Evolutionary conservation across 768 basidiomycete genomes (phyloP), one percentile per base, ranked within the genome.

Genomic region (Lyophyllum semitale): DNA sequence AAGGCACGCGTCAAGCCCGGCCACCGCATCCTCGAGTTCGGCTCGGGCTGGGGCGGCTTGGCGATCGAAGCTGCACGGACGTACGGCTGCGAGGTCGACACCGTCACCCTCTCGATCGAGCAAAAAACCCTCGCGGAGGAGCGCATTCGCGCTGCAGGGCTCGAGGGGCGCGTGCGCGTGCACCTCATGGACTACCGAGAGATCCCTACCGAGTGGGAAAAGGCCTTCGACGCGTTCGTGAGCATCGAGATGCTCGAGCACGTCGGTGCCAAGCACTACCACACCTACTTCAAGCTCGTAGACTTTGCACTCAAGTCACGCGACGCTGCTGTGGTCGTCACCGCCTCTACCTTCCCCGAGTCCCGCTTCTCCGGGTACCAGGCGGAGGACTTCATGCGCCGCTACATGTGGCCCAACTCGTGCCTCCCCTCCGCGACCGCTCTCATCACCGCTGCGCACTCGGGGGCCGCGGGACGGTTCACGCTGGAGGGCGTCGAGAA

Each of bases 181-280:
- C 93, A 95, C 68, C 77, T 96, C 40, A 80, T 95, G 74, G 94
- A 96, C 68, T 97, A 96, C 69, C 84, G 94, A 37, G 91, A 92
- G 59, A 88, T 93, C 23, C 88, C 89, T 12, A 71, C 83, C n/a
- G 82, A 88, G 48, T 96, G 89, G 67, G 85, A 90, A 71, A 87
- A 89, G 58, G 80, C 87, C 9, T 93, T 91, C 59, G 89, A 93
- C 63, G 82, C 88, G 7, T 84, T 89, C 62, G 78, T 93, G 46
- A 88, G 85, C 64, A 79, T 88, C 57, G 91, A 93, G 72, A 91
- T 91, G 89, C 77, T 93, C 25, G 91, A 93, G 79, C 82, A 84
- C 57, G 82, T 84, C 29, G 78, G 80, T 27, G 60, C 78, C 11
- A 80, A 80, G 62, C 71, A 83, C 61, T 90, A 91, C 70, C 77